phyloP scores from a whole-genome alignment of 73 alveolate species.

The Paramecium caudatum region DNA sequence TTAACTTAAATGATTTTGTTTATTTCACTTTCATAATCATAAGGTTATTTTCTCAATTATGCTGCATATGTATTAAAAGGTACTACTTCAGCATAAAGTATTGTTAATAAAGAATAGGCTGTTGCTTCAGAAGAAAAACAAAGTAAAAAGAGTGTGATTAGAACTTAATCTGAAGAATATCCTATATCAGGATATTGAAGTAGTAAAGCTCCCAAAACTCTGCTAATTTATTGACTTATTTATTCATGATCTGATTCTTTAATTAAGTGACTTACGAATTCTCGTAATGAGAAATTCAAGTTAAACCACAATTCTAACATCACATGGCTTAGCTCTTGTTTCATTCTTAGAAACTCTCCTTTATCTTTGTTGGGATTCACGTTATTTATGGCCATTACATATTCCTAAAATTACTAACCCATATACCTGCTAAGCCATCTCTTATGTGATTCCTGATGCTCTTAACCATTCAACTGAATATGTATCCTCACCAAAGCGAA shows the following conservation, averaged over 20 bases:
- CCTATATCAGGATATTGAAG: slow-evolving; percentile 4
- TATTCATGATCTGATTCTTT: background rate
- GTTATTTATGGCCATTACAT: background rate
- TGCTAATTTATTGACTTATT: background rate
- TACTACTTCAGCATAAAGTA: background rate
- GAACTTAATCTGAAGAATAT: background rate
- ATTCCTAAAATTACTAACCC: background rate
- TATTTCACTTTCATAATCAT: background rate
- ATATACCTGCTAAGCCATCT: background rate
- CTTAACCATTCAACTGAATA: slow-evolving; percentile 45
- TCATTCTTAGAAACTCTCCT: background rate
- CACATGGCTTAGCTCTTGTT: background rate
- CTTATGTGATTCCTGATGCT: background rate
- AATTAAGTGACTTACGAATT: background rate
- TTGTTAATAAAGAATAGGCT: slow-evolving; percentile 3
- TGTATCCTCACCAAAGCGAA: background rate
- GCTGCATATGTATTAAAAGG: slow-evolving; percentile 3
- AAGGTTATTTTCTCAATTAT: background rate
- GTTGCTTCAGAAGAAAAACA: slow-evolving; percentile 49
- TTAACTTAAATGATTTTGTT: background rate
- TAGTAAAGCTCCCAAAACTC: slow-evolving; percentile 13
- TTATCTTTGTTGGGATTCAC: background rate
- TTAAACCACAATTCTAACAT: background rate
- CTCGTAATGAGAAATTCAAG: slow-evolving; percentile 21
- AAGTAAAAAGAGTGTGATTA: slow-evolving; percentile 4